Conservation (phyloP, 1,284 basidiomycete species). For the Neolentinus lepideus region DNA sequence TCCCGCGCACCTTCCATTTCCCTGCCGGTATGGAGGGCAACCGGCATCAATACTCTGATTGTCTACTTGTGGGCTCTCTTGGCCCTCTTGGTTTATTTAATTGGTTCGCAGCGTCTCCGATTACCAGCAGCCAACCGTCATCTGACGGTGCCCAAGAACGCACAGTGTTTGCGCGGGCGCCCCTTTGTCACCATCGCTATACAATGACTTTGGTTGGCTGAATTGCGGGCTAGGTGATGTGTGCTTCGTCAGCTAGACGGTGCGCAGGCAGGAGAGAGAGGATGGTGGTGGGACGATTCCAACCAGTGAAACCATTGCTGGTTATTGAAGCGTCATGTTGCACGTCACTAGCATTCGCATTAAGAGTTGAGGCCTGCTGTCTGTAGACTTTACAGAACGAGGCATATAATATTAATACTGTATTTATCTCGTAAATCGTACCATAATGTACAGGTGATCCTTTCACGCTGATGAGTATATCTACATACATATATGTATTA, state of each 20-base stretch:
- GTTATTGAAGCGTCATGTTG: neutral
- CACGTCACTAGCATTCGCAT: no score
- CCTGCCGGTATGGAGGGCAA: neutral
- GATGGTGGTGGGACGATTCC: constrained; percentile 5
- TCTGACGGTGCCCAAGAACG: constrained; percentile 5
- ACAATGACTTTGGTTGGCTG: constrained; percentile 7
- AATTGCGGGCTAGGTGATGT: constrained; percentile 3
- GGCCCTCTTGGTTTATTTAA: no score
- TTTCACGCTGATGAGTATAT: no score
- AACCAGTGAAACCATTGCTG: neutral
- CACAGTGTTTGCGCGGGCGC: constrained; percentile 3
- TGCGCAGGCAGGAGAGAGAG: neutral
- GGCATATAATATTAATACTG: neutral
- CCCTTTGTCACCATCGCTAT: constrained; percentile 7
- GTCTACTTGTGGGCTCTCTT: constrained; percentile 6
- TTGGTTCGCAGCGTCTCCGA: no score
- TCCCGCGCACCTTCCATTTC: neutral
- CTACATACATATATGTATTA: no score
- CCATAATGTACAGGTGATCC: neutral
- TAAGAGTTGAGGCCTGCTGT: no score
- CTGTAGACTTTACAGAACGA: neutral
- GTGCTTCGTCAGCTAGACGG: neutral
- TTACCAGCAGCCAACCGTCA: constrained; percentile 5
- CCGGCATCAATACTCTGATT: neutral
- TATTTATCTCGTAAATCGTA: neutral